phyloP scores from a whole-genome alignment of 257 asterid genomes.

The Schizonepeta tenuifolia region DNA sequence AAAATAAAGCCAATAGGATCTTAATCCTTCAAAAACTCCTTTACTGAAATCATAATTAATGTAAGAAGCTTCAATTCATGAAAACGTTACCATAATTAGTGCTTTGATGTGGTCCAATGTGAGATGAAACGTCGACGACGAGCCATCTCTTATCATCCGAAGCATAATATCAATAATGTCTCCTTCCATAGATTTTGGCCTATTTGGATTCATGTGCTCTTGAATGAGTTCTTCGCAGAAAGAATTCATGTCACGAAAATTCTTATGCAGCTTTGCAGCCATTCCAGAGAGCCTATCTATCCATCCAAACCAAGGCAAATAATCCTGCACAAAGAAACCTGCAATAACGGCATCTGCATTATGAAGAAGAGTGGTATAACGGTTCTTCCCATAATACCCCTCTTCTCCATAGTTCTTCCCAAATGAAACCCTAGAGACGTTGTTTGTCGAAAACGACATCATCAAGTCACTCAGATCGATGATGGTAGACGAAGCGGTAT shows the following conservation, averaged over 20 bases:
- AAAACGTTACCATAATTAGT: conserved; percentile 32
- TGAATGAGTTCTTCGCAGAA: conserved; percentile 37
- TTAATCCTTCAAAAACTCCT: too few species aligned
- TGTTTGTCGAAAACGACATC: background rate
- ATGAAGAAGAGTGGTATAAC: conserved; percentile 19
- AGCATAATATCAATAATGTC: conserved; percentile 39
- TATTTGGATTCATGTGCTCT: conserved; percentile 35
- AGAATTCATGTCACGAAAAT: conserved; percentile 19
- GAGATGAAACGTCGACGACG: conserved; percentile 8
- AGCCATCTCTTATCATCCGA: conserved; percentile 2
- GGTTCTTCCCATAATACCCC: conserved; percentile 16
- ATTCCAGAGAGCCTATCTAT: conserved; percentile 36
- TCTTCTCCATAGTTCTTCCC: conserved; percentile 35
- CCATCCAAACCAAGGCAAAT: conserved; percentile 39
- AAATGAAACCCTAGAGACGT: conserved; percentile 25
- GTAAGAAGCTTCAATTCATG: too few species aligned
- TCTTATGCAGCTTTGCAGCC: conserved; percentile 26
- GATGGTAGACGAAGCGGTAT: background rate
- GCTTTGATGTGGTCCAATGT: conserved; percentile 42
- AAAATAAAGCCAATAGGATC: too few species aligned
- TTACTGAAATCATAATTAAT: too few species aligned
- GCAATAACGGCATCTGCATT: conserved; percentile 14
- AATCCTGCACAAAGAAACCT: conserved; percentile 32
- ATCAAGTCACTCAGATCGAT: conserved; percentile 25
- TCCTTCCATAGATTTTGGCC: conserved; percentile 29